Evolutionary conservation across 768 basidiomycete species (phyloP).

Genomic region (Mycena amicta): DNA sequence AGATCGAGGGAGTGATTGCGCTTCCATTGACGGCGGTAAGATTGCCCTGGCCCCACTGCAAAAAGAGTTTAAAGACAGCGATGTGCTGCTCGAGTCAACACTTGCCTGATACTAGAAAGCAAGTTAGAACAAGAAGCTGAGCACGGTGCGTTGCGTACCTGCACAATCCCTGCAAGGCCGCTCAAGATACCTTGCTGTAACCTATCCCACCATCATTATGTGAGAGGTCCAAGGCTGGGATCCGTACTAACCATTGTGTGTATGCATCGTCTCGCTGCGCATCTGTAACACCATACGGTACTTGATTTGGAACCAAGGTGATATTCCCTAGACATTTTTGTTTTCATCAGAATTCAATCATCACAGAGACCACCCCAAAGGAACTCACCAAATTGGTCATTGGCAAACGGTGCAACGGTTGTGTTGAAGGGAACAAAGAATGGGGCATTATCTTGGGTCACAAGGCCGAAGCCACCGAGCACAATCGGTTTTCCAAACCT

Average conservation of each 20-base stretch:
- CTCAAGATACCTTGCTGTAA: slow-evolving; percentile 40
- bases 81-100: background rate
- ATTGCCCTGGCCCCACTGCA: slow-evolving; percentile 58
- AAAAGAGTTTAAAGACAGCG: slow-evolving; percentile 23
- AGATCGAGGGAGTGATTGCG: slow-evolving; percentile 37
- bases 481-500: slow-evolving; percentile 60
- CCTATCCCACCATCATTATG: no score
- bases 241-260: slow-evolving; percentile 54
- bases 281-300: slow-evolving; percentile 55
- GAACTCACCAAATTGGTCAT: slow-evolving; percentile 16
- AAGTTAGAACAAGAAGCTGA: no score
- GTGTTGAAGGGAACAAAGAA: slow-evolving; percentile 66
- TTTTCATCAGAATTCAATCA: background rate
- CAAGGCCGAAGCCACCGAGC: slow-evolving; percentile 62
- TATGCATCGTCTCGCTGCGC: slow-evolving; percentile 57
- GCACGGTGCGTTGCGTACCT: no score
- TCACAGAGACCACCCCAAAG: background rate
- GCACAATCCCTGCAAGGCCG: slow-evolving; percentile 47
- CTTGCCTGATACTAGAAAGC: slow-evolving; percentile 52
- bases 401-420: slow-evolving; percentile 31
- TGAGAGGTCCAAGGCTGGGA: no score
- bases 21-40: slow-evolving; percentile 52
- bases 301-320: slow-evolving; percentile 16
- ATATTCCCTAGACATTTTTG: slow-evolving; percentile 16
- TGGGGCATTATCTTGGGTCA: slow-evolving; percentile 54